phyloP scores from a whole-genome alignment of 805 yeast genomes.

The Ogataea methanolica region DNA sequence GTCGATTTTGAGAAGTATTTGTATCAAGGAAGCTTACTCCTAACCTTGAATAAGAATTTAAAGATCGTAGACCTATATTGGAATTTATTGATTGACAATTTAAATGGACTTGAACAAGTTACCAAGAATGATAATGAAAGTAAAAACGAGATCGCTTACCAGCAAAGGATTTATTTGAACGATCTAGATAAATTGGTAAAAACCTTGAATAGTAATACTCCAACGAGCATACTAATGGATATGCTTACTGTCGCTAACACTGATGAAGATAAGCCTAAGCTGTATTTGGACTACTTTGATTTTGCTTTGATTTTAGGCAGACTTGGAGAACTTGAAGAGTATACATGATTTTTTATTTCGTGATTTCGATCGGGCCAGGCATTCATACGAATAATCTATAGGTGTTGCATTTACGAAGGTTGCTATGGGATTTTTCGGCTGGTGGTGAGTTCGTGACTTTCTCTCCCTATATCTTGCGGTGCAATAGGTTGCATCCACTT shows the following conservation, averaged over 20 bases:
- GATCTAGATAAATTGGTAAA: slow-evolving; percentile 31
- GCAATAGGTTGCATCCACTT: background rate
- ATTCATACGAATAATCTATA: too few relatives aligned
- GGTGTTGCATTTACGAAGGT: too few relatives aligned
- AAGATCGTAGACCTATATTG: slow-evolving; percentile 35
- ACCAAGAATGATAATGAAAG: background rate
- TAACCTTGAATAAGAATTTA: slow-evolving; percentile 32
- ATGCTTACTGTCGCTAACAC: slow-evolving; percentile 42
- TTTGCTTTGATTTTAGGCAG: slow-evolving; percentile 46
- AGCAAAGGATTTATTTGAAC: slow-evolving; percentile 29
- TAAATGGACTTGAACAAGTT: slow-evolving; percentile 9
- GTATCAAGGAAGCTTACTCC: slow-evolving; percentile 35
- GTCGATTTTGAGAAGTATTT: slow-evolving; percentile 45
- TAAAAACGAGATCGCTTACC: slow-evolving; percentile 8
- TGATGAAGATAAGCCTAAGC: slow-evolving; percentile 25
- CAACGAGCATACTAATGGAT: slow-evolving; percentile 33
- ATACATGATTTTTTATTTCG: background rate
- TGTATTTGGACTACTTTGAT: slow-evolving; percentile 37
- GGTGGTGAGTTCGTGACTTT: too few relatives aligned
- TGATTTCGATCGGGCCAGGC: background rate
- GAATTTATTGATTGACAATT: slow-evolving; percentile 30
- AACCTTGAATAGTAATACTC: slow-evolving; percentile 28
- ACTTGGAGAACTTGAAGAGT: slow-evolving; percentile 34
- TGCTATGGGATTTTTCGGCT: too few relatives aligned
- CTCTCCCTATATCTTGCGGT: too few relatives aligned